Base-by-base conservation (phyloP, 163 green algal genomes). In the Chloromonas sp. region DNA sequence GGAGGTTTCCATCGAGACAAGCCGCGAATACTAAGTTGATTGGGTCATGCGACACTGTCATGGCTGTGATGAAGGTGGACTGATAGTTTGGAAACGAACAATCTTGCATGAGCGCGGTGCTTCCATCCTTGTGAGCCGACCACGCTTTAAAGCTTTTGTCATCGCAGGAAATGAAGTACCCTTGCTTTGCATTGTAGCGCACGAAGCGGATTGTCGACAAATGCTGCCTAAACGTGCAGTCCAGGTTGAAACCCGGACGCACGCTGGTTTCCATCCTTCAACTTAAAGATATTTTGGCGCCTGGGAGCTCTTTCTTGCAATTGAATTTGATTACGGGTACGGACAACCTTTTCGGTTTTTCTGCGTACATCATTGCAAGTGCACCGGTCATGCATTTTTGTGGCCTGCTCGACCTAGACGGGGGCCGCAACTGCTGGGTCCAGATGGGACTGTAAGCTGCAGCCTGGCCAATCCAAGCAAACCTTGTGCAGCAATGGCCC, bases 1-100 rank as follows among this genome's bases (percentile, higher is more conserved):
- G 82, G 70, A 88, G 79, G 60, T 85, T 80, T 71, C 86, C 86
- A 61, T 88, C 86, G 60, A 88, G 79, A 79, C 86, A 88, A 13
- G 86, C 70, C 0, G 82, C 78, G 36, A 88, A 86, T 1, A 88
- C 76, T 14, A 88, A 57, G 79, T 83, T 84, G 8, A 88, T 78
- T 2, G 71, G 71, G 60, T 86, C 82, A 60, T 71, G 82, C 70
- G 77, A 77, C 71, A 88, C 70, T 2, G 82, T 80, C 3, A 86
- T 81, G 78, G n/a, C 58, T 0, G 85, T 88, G 15, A 88, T 81
- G 78, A 86, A 88, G 78, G 82, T 84, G 5, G 62, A 59, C 82
- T 88, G 86, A 61, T 86, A 86, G 71, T 15, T n/a, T 1, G 85
- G 85, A 70, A 88, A 88, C 5, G 82, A 60, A 0, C 84, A n/a